These are phyloP conservation scores for Wickerhamiella cacticola DNA, from an alignment of 805 yeast species.

Conservation along the genomic window DNA sequence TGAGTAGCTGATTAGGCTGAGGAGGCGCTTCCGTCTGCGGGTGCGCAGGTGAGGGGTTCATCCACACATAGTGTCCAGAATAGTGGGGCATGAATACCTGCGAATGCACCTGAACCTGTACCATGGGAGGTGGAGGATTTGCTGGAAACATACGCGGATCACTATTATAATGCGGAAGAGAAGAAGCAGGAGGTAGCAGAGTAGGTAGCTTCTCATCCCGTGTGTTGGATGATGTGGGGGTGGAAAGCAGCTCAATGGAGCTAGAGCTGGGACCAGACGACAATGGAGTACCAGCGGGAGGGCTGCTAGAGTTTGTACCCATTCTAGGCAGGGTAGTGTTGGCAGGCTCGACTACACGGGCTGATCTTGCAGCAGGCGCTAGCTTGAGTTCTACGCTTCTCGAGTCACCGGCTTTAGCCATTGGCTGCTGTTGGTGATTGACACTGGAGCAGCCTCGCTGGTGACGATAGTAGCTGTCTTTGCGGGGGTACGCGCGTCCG, in stretches of 20 bases:
- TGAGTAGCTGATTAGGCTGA: conserved; percentile 10
- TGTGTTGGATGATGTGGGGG: too few species aligned
- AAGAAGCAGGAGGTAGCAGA: not conserved
- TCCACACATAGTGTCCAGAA: conserved; percentile 4
- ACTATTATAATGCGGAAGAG: not conserved
- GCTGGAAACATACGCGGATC: not conserved
- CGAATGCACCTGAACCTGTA: conserved; percentile 10
- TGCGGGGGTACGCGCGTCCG: conserved; percentile 80
- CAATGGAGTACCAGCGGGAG: too few species aligned
- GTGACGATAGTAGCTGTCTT: conserved; percentile 34
- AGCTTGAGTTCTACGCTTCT: not conserved
- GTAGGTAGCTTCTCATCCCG: not conserved
- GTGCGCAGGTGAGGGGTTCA: conserved; percentile 2
- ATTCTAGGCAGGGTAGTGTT: not conserved
- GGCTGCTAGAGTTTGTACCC: too few species aligned
- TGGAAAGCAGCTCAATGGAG: too few species aligned
- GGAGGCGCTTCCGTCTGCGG: conserved; percentile 4
- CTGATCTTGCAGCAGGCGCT: not conserved
- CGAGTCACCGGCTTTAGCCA: not conserved
- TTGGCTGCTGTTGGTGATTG: too few species aligned
- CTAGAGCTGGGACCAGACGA: not conserved
- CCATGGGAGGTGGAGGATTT: conserved; percentile 3
- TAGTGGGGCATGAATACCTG: conserved; percentile 9
- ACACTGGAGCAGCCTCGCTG: conserved; percentile 9
- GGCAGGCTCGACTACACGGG: not conserved